Conservation (phyloP, 345 rosid species). For the Corchorus capsularis region DNA sequence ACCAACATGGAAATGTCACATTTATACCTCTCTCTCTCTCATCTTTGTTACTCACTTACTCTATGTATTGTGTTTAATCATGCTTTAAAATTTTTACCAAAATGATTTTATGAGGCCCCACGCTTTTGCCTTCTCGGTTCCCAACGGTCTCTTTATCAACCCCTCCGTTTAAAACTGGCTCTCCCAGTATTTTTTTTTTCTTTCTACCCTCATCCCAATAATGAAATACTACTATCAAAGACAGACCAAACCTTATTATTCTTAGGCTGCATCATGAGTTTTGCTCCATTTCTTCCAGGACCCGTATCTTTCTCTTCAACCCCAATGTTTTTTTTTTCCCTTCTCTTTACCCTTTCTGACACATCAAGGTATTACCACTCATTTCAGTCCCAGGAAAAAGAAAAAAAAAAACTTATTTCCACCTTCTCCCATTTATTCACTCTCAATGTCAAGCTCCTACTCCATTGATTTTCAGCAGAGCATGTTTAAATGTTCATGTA, state of each 20-base stretch:
- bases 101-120: conserved; percentile 44
- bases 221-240: conserved; percentile 1
- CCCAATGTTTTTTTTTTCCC: conserved; percentile 20
- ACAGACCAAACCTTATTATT: conserved; percentile 35
- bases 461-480: not conserved
- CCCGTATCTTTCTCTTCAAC: conserved; percentile 33
- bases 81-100: conserved; percentile 36
- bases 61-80: conserved; percentile 24
- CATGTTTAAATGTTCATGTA: not conserved
- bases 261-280: conserved; percentile 27
- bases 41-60: not conserved
- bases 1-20: conserved; percentile 34
- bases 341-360: conserved; percentile 33
- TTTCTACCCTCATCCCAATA: conserved; percentile 9
- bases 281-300: conserved; percentile 14
- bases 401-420: conserved; percentile 24
- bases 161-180: conserved; percentile 34
- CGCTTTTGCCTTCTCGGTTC: conserved; percentile 29
- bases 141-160: conserved; percentile 29
- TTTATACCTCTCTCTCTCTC: conserved; percentile 30
- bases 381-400: conserved; percentile 44
- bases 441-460: conserved; percentile 11
- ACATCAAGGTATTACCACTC: conserved; percentile 36
- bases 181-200: conserved; percentile 17
- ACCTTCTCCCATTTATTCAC: conserved; percentile 25